A percentile compares a stretch with the other conserved stretches of the same genome.
These are phyloP conservation scores for Penicillium egyptiacum DNA, from an alignment of 495 filamentous ascomycete species.

Conservation along the genomic window DNA sequence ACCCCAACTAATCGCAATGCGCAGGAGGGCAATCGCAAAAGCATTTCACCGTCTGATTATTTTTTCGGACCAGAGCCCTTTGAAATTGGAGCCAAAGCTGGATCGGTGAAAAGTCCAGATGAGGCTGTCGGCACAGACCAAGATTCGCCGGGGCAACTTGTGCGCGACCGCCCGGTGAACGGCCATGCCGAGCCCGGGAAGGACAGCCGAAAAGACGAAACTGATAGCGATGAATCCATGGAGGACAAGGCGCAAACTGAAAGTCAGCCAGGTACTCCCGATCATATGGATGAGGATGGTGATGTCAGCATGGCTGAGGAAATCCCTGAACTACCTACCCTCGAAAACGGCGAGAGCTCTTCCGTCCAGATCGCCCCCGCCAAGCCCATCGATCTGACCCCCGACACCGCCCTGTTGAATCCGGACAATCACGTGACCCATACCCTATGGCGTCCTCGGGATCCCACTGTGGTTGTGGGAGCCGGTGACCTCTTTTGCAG, in stretches of 20 bases:
- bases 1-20: slow-evolving; percentile 15
- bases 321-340: slow-evolving; percentile 56
- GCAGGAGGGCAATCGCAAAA: slow-evolving; percentile 46
- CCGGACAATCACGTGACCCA: slow-evolving; percentile 66
- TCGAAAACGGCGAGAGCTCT: slow-evolving; percentile 65
- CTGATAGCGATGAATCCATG: slow-evolving; percentile 60
- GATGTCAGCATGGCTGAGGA: slow-evolving; percentile 45
- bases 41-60: slow-evolving; percentile 40
- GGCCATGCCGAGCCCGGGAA: slow-evolving; percentile 41
- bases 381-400: slow-evolving; percentile 62
- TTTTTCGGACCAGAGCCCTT: slow-evolving; percentile 54
- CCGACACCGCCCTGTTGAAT: slow-evolving; percentile 63
- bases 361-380: slow-evolving; percentile 62
- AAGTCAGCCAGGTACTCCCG: slow-evolving; percentile 21
- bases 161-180: slow-evolving; percentile 45
- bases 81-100: slow-evolving; percentile 33
- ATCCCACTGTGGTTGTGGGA: slow-evolving; percentile 71
- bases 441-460: slow-evolving; percentile 73
- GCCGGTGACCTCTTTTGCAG: slow-evolving; percentile 78
- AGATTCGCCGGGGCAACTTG: slow-evolving; percentile 39
- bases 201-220: slow-evolving; percentile 50
- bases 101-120: slow-evolving; percentile 31
- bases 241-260: slow-evolving; percentile 41
- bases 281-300: slow-evolving; percentile 41
- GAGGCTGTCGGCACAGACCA: slow-evolving; percentile 32